Conservation (phyloP, 805 yeast genomes). For the Candida dajiaensis region DNA sequence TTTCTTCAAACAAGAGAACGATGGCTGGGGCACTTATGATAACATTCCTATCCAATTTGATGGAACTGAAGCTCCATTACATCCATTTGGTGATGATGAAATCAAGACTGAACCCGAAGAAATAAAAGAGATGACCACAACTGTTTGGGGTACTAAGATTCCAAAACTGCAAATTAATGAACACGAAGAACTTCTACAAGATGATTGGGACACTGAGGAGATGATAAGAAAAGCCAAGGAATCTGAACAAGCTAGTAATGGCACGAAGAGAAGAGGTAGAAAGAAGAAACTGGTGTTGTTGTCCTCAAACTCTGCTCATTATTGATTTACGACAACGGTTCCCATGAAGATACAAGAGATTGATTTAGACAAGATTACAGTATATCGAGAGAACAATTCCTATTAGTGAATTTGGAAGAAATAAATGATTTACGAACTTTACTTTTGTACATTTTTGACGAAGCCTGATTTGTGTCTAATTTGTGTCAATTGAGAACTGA, state of each 20-base stretch:
- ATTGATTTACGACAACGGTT: not conserved
- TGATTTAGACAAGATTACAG: too few species aligned
- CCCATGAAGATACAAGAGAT: not conserved
- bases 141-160: slow-evolving; percentile 72
- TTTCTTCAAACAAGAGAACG: slow-evolving; percentile 55
- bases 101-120: slow-evolving; percentile 4
- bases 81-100: slow-evolving; percentile 19
- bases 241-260: not conserved
- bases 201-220: slow-evolving; percentile 26
- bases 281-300: slow-evolving; percentile 19
- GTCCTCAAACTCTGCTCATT: slow-evolving; percentile 11
- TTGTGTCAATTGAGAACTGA: too few species aligned
- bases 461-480: too few species aligned
- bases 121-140: slow-evolving; percentile 33
- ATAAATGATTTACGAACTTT: not conserved
- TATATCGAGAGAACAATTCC: too few species aligned
- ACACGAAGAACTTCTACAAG: slow-evolving; percentile 24
- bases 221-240: slow-evolving; percentile 16
- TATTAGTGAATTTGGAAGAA: too few species aligned
- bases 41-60: slow-evolving; percentile 22
- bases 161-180: slow-evolving; percentile 21
- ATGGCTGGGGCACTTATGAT: slow-evolving; percentile 31
- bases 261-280: slow-evolving; percentile 15
- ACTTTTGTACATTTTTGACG: too few species aligned
- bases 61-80: slow-evolving; percentile 23